Conservation (phyloP, 1,139 yeast genomes). For the Nematodospora anomalae region DNA sequence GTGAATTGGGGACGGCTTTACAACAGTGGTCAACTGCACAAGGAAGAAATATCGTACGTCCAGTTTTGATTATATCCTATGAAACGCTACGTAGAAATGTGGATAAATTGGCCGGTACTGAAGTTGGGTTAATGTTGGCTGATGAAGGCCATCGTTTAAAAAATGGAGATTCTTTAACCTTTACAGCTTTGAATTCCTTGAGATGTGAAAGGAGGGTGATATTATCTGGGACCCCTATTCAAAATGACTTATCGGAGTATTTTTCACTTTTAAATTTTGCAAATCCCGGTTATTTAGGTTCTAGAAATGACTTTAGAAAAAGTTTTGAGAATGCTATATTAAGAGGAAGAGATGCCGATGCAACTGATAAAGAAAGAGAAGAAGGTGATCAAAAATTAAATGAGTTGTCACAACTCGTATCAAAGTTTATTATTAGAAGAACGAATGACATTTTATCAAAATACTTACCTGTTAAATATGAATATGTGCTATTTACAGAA, state of each 20-base stretch:
- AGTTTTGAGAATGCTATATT: constrained; percentile 81
- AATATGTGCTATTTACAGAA: constrained; percentile 89
- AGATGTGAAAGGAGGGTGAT: constrained; percentile 88
- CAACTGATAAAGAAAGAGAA: constrained; percentile 74
- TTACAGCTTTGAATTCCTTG: constrained; percentile 80
- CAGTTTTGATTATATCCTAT: constrained; percentile 92
- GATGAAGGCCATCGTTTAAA: constrained; percentile 97
- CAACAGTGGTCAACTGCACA: constrained; percentile 86
- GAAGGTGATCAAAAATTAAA: constrained; percentile 70
- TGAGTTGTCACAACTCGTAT: constrained; percentile 75
- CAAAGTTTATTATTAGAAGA: constrained; percentile 88
- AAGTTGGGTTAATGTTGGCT: constrained; percentile 85
- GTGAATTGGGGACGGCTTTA: constrained; percentile 68
- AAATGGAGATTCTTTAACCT: constrained; percentile 92
- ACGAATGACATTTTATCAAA: constrained; percentile 93
- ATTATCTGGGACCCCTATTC: constrained; percentile 96
- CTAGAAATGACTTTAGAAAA: constrained; percentile 79
- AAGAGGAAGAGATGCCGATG: constrained; percentile 86
- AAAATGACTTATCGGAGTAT: constrained; percentile 92
- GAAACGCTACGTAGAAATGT: constrained; percentile 90
- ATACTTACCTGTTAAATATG: constrained; percentile 92
- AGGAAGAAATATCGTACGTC: constrained; percentile 89
- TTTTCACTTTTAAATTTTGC: constrained; percentile 90
- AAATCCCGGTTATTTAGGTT: constrained; percentile 89
- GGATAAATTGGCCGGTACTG: constrained; percentile 70